These are phyloP conservation scores for Apiospora malaysiana DNA, from an alignment of 2,329 filamentous ascomycete species.

Conservation along the genomic window DNA sequence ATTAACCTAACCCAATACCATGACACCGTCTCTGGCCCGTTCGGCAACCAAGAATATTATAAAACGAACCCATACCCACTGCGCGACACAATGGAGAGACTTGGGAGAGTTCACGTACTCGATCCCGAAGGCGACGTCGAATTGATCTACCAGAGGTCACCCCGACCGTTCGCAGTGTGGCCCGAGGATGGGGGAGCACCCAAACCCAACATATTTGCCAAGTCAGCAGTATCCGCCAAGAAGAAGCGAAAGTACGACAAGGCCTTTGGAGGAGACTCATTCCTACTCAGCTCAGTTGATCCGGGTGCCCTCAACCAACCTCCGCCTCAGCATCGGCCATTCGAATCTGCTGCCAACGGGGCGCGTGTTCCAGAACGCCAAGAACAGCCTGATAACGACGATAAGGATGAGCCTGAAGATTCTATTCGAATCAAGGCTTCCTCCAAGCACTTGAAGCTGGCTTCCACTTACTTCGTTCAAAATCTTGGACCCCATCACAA, in stretches of 20 bases:
- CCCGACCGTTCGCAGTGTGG: not conserved
- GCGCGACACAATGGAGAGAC: too few relatives aligned
- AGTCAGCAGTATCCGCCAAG: not conserved
- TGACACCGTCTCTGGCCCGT: too few relatives aligned
- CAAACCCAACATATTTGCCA: rapidly evolving
- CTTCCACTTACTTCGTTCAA: not conserved
- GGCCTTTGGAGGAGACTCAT: not conserved
- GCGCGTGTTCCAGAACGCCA: not conserved
- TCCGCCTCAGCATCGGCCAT: not conserved
- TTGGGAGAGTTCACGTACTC: not conserved
- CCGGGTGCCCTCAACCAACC: not conserved
- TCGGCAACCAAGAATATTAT: too few relatives aligned
- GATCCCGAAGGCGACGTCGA: not conserved
- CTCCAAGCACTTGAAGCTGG: not conserved
- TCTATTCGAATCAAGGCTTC: not conserved
- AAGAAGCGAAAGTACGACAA: not conserved
- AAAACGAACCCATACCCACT: too few relatives aligned
- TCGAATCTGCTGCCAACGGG: not conserved
- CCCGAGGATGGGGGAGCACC: not conserved
- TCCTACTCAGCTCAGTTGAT: not conserved
- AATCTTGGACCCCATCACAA: too few relatives aligned
- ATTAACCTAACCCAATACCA: too few relatives aligned
- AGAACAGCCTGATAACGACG: not conserved
- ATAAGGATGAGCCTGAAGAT: rapidly evolving
- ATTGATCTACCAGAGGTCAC: not conserved